Evolutionary conservation across 139 green algal species (phyloP).

Genomic region (Chlamydomonas incerta): DNA sequence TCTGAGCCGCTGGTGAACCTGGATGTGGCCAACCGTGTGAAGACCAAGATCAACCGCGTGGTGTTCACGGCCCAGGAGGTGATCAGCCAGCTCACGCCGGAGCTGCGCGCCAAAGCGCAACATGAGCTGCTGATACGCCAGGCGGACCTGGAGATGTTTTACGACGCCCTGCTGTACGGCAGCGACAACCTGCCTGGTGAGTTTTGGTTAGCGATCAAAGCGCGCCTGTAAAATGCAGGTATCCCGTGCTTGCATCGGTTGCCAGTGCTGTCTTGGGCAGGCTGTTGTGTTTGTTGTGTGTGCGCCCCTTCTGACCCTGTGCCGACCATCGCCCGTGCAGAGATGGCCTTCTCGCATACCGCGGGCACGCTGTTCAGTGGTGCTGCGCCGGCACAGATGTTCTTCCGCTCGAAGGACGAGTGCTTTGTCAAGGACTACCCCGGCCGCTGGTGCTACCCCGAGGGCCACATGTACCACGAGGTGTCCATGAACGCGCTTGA

Average conservation of each 20-base stretch:
- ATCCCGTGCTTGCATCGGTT: no score
- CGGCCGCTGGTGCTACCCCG: conserved; percentile 33
- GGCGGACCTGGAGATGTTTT: conserved; percentile 44
- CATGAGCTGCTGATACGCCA: conserved; percentile 25
- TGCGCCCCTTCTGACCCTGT: no score
- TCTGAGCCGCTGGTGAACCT: conserved; percentile 41
- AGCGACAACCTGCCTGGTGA: conserved; percentile 35
- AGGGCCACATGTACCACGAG: conserved; percentile 49
- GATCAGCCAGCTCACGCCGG: conserved; percentile 33
- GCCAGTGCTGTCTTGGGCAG: no score
- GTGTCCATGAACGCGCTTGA: conserved; percentile 32
- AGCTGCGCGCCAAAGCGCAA: not conserved
- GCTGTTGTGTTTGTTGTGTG: no score
- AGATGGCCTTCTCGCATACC: conserved; percentile 42
- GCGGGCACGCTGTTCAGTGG: conserved; percentile 34
- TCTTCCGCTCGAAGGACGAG: conserved; percentile 43
- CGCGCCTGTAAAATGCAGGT: no score
- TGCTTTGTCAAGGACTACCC: conserved; percentile 16
- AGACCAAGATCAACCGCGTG: conserved; percentile 42
- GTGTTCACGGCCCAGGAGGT: conserved; percentile 39
- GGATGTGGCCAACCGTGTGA: conserved; percentile 46
- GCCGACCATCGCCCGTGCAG: conserved; percentile 1
- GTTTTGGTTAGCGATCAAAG: no score
- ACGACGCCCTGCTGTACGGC: conserved; percentile 50
- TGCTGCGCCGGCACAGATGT: conserved; percentile 18